Percentiles rank a stretch among this genome's conserved stretches.
phyloP scores from a whole-genome alignment of 2,329 filamentous ascomycete species.

The Canariomyces notabilis region DNA sequence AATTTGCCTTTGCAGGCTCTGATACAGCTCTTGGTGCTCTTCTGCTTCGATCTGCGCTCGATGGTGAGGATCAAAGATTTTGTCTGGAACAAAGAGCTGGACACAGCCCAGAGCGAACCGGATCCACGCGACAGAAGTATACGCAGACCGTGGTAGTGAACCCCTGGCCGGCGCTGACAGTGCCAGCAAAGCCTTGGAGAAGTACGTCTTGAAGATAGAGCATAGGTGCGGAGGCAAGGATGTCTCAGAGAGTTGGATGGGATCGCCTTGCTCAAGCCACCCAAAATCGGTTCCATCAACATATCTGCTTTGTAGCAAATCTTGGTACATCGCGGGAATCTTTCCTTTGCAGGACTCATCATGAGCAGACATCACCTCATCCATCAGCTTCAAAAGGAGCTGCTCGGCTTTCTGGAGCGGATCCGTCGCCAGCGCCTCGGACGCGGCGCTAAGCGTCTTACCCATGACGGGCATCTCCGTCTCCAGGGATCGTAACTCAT shows the following conservation, averaged over 20 bases:
- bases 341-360: constrained; percentile 29
- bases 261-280: constrained; percentile 16
- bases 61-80: constrained; percentile 75
- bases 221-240: constrained; percentile 32
- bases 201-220: constrained; percentile 36
- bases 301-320: constrained; percentile 9
- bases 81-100: constrained; percentile 78
- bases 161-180: constrained; percentile 35
- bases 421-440: constrained; percentile 44
- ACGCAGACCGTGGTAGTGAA: constrained; percentile 25
- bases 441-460: constrained; percentile 47
- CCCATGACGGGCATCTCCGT: constrained; percentile 59
- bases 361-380: constrained; percentile 38
- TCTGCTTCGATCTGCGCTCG: constrained; percentile 60
- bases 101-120: constrained; percentile 70
- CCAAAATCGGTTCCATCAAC: constrained; percentile 2
- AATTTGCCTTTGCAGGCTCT: constrained; percentile 52
- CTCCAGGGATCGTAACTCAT: constrained; percentile 59
- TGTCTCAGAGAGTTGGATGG: constrained; percentile 27
- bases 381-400: constrained; percentile 43
- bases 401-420: constrained; percentile 45
- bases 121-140: constrained; percentile 63
- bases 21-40: constrained; percentile 51
- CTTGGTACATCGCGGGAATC: constrained; percentile 26
- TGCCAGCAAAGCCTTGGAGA: constrained; percentile 43